Conservation (phyloP, 495 filamentous ascomycete species). For the Xeromyces bisporus region DNA sequence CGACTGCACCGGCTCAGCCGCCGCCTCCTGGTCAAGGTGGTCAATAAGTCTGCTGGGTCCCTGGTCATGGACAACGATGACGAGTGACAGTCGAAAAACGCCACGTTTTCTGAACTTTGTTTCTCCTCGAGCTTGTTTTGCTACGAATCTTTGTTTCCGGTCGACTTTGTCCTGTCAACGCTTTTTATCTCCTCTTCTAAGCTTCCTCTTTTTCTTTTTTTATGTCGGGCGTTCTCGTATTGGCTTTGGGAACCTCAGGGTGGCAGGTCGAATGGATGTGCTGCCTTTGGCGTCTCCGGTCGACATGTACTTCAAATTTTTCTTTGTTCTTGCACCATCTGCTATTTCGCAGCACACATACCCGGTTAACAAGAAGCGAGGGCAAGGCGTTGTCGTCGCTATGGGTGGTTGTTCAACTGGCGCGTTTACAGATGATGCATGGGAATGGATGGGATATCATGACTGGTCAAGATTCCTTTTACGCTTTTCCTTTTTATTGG, state of each 20-base stretch:
- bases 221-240: background rate
- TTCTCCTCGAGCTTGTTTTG: conserved; percentile 1
- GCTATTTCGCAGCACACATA: too few relatives aligned
- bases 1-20: conserved; percentile 20
- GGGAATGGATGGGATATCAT: too few relatives aligned
- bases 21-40: conserved; percentile 31
- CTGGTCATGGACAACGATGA: background rate
- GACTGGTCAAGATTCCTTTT: too few relatives aligned
- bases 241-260: too few relatives aligned
- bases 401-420: too few relatives aligned
- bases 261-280: too few relatives aligned
- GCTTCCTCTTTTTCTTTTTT: background rate
- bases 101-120: background rate
- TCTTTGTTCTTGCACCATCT: background rate
- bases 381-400: too few relatives aligned
- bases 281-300: too few relatives aligned
- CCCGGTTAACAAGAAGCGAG: too few relatives aligned
- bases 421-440: too few relatives aligned
- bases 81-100: background rate
- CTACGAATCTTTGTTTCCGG: background rate
- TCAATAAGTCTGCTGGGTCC: conserved; percentile 7
- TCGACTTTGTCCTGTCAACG: background rate
- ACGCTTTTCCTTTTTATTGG: too few relatives aligned
- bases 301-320: background rate
- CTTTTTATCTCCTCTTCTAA: background rate